Conservation (phyloP, 2,329 filamentous ascomycete species). For the Basipetospora chlamydospora region DNA sequence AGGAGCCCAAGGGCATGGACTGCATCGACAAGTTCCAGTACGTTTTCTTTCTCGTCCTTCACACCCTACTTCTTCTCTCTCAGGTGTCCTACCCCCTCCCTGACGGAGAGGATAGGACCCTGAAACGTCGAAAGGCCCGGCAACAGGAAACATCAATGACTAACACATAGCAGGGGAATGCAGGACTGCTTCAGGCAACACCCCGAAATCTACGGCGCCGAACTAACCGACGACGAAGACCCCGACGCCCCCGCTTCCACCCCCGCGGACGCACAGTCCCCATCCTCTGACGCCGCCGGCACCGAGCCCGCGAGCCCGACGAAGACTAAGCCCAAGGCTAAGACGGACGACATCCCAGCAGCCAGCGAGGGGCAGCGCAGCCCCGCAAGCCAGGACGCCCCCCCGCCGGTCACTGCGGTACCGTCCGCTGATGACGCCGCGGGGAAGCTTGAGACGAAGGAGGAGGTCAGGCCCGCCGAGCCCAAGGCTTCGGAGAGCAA, state of each 20-base stretch:
- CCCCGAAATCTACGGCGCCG: slow-evolving; percentile 83
- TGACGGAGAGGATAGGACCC: too few relatives aligned
- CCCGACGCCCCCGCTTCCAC: background rate
- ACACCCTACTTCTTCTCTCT: background rate
- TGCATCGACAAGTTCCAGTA: slow-evolving; percentile 97
- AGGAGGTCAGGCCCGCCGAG: too few relatives aligned
- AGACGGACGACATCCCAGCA: too few relatives aligned
- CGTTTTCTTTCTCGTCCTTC: slow-evolving; percentile 18
- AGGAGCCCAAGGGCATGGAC: slow-evolving; percentile 95
- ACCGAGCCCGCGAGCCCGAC: background rate
- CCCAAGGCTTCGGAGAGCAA: too few relatives aligned
- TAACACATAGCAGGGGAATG: slow-evolving; percentile 54
- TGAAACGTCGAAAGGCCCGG: too few relatives aligned
- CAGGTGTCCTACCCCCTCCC: slow-evolving; percentile 2
- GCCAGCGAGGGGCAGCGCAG: too few relatives aligned
- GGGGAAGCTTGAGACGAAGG: too few relatives aligned
- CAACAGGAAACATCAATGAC: slow-evolving; percentile 15
- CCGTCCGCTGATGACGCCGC: too few relatives aligned
- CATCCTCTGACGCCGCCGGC: background rate
- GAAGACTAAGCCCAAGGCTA: background rate
- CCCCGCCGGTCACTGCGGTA: too few relatives aligned
- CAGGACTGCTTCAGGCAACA: slow-evolving; percentile 91
- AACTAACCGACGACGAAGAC: slow-evolving; percentile 64
- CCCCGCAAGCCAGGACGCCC: too few relatives aligned
- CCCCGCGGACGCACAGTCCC: background rate